A percentile compares a stretch with the other conserved stretches of the same genome.
Conservation (phyloP, 352 stramenopile species). For the Pythium volutum region DNA sequence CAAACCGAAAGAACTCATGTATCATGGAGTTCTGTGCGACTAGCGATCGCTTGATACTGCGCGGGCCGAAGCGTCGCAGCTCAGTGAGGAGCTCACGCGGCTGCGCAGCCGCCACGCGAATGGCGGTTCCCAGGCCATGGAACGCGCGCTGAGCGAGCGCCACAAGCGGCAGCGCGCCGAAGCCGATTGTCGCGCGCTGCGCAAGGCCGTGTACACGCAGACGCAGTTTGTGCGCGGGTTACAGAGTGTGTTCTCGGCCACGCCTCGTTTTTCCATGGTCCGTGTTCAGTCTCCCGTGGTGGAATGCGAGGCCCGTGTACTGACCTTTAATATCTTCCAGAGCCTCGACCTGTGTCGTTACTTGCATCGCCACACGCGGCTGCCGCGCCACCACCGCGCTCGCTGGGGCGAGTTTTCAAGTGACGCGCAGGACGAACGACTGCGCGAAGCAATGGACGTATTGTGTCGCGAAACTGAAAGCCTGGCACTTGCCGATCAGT, state of each 20-base stretch:
- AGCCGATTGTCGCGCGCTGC: neutral
- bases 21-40: too few relatives aligned
- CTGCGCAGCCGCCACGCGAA: neutral
- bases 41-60: too few relatives aligned
- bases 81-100: slow-evolving; percentile 8
- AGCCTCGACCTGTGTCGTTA: neutral
- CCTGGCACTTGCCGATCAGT: neutral
- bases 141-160: slow-evolving; percentile 7
- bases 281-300: neutral
- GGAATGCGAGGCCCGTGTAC: neutral
- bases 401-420: neutral
- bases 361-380: slow-evolving; percentile 9
- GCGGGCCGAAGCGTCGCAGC: neutral
- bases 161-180: slow-evolving; percentile 5
- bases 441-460: neutral
- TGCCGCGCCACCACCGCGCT: neutral
- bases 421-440: neutral
- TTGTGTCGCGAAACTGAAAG: slow-evolving; percentile 3
- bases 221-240: neutral
- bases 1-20: too few relatives aligned
- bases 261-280: neutral
- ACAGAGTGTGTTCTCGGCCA: neutral
- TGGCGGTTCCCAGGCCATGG: neutral
- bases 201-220: slow-evolving; percentile 4
- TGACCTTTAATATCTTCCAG: neutral